Evolutionary conservation across 2,329 filamentous ascomycete species (phyloP), one percentile per base, ranked within the genome.

Genomic region (Sphaerostilbella broomeana): DNA sequence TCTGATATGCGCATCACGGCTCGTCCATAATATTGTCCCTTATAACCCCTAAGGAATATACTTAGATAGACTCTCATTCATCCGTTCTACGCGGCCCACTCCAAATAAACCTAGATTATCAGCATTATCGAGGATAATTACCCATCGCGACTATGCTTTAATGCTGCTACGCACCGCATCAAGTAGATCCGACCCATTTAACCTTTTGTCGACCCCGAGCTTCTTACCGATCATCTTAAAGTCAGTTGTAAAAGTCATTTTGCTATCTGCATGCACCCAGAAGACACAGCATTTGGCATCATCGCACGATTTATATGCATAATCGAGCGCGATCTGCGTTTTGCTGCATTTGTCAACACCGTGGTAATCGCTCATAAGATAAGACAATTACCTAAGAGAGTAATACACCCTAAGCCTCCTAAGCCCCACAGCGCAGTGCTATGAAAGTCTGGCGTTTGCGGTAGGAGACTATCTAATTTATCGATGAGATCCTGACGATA

Each of bases 301-400:
- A 5, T 44, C 11, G n/a, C 43, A 41, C 38, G 50, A 49, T 5
- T 37, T 35, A 39, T 61, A 59, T 2, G 58, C 59, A 40, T 57
- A 64, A 10, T 62, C 51, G 4, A 63, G 46, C 2, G 60, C 60
- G 13, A 65, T 51, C 35, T 64, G 60, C 0, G 62, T 63, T 52
- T 65, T 65, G 1, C 61, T 63, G 11, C 10, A n/a, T 17, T 33
- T 22, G 19, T n/a, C 15, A 20, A 32, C 6, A 13, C 15, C 12
- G 5, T 9, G 8, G 19, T 21, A n/a, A 11, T 32, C 12, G 16
- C 13, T 15, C 12, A 16, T 3, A 25, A n/a, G n/a, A n/a, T n/a
- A n/a, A n/a, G n/a, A n/a, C n/a, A 22, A 9, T 19, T 22, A 17
- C 28, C 5, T 26, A 2, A 6, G 9, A 24, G 3, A 12, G 19